Conservation (phyloP, 2,329 filamentous ascomycete species). For the Curvularia spicifera region DNA sequence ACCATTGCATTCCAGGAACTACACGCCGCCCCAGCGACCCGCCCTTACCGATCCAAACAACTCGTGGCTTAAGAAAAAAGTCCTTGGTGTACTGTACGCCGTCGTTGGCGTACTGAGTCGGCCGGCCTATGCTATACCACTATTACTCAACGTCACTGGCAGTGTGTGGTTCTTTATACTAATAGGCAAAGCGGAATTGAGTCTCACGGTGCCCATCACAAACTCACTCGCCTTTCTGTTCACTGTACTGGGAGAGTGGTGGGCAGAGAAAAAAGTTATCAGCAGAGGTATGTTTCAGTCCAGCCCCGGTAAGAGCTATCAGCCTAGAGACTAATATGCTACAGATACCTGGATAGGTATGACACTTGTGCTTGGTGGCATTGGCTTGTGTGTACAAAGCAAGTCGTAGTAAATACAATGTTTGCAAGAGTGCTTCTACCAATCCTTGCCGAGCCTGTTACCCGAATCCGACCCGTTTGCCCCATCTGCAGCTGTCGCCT, state of each 20-base stretch:
- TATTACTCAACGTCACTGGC: constrained; percentile 87
- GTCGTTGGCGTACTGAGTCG: constrained; percentile 79
- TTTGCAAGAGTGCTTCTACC: constrained; percentile 16
- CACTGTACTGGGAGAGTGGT: constrained; percentile 94
- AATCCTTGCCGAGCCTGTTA: constrained; percentile 24
- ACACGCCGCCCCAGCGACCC: constrained; percentile 61
- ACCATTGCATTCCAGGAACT: constrained; percentile 52
- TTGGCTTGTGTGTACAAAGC: constrained; percentile 78
- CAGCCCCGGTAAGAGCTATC: neutral
- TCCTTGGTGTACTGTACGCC: constrained; percentile 72
- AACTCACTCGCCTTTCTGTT: constrained; percentile 97
- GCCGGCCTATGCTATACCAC: constrained; percentile 81
- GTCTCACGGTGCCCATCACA: constrained; percentile 90
- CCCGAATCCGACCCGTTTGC: neutral
- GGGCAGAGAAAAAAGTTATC: constrained; percentile 89
- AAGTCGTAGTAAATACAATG: constrained; percentile 41
- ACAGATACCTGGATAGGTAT: constrained; percentile 84
- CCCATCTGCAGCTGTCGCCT: constrained; percentile 4
- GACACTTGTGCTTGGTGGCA: constrained; percentile 77
- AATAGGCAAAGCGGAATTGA: constrained; percentile 90
- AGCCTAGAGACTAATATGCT: constrained; percentile 12
- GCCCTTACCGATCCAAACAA: constrained; percentile 47
- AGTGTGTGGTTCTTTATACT: constrained; percentile 97
- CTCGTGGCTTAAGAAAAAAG: constrained; percentile 67
- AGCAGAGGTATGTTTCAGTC: constrained; percentile 67